phyloP scores from a whole-genome alignment of 305 asterid species.

The Fraxinus ornus region DNA sequence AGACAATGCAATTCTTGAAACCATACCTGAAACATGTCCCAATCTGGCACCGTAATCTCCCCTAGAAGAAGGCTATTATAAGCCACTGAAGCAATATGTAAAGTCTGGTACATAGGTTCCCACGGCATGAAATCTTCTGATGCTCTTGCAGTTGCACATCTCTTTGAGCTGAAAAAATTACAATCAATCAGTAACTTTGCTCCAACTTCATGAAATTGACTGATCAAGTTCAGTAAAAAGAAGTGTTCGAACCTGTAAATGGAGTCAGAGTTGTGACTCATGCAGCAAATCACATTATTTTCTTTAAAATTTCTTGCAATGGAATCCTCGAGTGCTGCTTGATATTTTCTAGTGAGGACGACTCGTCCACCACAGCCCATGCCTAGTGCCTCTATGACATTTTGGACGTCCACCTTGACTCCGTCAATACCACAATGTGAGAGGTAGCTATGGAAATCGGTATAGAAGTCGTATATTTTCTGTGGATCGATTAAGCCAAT shows the following conservation, averaged over 20 bases:
- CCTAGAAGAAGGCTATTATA: constrained; percentile 16
- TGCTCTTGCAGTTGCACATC: constrained; percentile 12
- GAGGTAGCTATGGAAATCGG: constrained; percentile 24
- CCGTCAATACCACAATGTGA: constrained; percentile 4
- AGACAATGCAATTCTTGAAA: neutral
- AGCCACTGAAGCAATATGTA: constrained; percentile 17
- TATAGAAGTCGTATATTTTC: constrained; percentile 21
- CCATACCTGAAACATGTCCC: constrained; percentile 18
- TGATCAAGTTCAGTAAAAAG: neutral
- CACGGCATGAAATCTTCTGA: constrained; percentile 21
- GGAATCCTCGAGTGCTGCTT: constrained; percentile 30
- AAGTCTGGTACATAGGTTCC: constrained; percentile 5
- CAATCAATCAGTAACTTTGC: neutral
- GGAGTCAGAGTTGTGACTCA: constrained; percentile 22
- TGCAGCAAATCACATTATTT: constrained; percentile 29
- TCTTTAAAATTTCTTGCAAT: constrained; percentile 21
- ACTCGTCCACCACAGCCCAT: constrained; percentile 26
- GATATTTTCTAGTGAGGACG: constrained; percentile 21
- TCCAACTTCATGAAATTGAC: neutral
- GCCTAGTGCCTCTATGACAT: constrained; percentile 23
- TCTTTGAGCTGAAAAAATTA: constrained; percentile 12
- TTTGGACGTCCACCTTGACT: constrained; percentile 22
- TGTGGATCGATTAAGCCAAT: constrained; percentile 26
- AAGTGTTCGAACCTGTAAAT: constrained; percentile 1
- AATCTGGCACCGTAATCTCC: constrained; percentile 11